Conservation (phyloP, 2,329 filamentous ascomycete species). For the Graphilbum ipis-grandicollis region DNA sequence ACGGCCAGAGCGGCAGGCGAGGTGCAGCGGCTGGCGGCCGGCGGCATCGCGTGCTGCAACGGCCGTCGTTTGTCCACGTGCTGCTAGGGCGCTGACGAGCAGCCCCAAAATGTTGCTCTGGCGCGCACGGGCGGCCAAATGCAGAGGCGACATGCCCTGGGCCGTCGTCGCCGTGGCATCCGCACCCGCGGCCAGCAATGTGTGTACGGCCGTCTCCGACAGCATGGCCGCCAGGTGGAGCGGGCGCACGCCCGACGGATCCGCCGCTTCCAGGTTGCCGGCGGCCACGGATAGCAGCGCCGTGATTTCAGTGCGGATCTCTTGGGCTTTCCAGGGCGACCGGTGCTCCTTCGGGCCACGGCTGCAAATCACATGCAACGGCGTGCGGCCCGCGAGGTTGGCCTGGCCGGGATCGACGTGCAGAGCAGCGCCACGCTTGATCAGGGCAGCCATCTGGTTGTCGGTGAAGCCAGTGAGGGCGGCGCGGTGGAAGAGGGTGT, state of each 20-base stretch:
- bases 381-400: slow-evolving; percentile 1
- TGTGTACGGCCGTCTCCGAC: not conserved
- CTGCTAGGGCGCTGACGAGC: not conserved
- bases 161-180: not conserved
- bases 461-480: not conserved
- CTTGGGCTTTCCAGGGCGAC: not conserved
- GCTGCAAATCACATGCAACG: slow-evolving; percentile 1
- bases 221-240: slow-evolving; percentile 1
- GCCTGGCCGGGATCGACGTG: not conserved
- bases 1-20: slow-evolving; percentile 2
- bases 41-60: not conserved
- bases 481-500: slow-evolving; percentile 1
- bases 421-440: not conserved
- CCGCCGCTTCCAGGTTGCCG: not conserved
- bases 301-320: not conserved
- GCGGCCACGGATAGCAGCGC: not conserved
- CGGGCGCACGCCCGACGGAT: not conserved
- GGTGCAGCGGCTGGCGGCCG: not conserved
- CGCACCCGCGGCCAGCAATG: not conserved
- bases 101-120: slow-evolving; percentile 3
- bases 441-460: not conserved
- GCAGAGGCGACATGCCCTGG: slow-evolving; percentile 2
- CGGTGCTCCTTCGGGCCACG: not conserved
- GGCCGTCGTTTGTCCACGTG: not conserved
- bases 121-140: slow-evolving; percentile 1